These are phyloP conservation scores for Penicillium bovifimosum DNA, from an alignment of 495 filamentous ascomycete species.

Conservation along the genomic window DNA sequence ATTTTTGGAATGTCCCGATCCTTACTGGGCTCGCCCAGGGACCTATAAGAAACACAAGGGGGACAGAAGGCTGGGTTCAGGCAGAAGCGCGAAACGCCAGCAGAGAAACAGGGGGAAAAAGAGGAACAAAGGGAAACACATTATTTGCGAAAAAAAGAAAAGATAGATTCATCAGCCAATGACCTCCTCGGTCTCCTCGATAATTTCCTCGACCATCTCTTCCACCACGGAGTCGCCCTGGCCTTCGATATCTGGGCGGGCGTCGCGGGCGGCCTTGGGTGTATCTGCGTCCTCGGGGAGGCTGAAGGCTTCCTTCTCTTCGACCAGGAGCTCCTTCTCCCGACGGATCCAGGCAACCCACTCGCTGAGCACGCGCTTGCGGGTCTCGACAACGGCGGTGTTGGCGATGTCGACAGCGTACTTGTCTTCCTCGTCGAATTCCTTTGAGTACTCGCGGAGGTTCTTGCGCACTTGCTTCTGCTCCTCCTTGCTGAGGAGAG, in stretches of 20 bases:
- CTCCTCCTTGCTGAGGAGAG: constrained; percentile 85
- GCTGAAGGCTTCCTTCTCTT: constrained; percentile 64
- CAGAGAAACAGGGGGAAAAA: constrained; percentile 22
- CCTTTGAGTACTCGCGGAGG: constrained; percentile 87
- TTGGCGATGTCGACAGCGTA: constrained; percentile 89
- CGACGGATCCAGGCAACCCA: constrained; percentile 81
- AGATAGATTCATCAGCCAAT: constrained; percentile 36
- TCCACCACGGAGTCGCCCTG: constrained; percentile 70
- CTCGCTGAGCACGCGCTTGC: constrained; percentile 78
- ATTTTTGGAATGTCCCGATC: constrained; percentile 28
- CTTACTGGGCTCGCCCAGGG: constrained; percentile 13
- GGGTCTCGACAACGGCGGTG: constrained; percentile 82
- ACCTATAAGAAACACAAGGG: constrained; percentile 23
- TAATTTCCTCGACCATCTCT: constrained; percentile 88
- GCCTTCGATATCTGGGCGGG: constrained; percentile 41
- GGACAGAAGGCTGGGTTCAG: constrained; percentile 21
- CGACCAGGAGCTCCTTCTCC: constrained; percentile 65
- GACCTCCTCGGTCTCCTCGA: constrained; percentile 90
- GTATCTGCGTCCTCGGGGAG: constrained; percentile 59
- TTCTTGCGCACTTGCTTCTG: constrained; percentile 98
- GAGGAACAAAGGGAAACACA: constrained; percentile 30
- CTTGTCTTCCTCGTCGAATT: constrained; percentile 92
- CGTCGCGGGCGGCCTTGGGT: constrained; percentile 48
- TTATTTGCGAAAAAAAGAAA: constrained; percentile 35
- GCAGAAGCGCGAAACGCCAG: constrained; percentile 22